Evolutionary conservation across 371 early-diverging fungal species (phyloP), one percentile per base, ranked within the genome.

Genomic region (Coemansia sp.): DNA sequence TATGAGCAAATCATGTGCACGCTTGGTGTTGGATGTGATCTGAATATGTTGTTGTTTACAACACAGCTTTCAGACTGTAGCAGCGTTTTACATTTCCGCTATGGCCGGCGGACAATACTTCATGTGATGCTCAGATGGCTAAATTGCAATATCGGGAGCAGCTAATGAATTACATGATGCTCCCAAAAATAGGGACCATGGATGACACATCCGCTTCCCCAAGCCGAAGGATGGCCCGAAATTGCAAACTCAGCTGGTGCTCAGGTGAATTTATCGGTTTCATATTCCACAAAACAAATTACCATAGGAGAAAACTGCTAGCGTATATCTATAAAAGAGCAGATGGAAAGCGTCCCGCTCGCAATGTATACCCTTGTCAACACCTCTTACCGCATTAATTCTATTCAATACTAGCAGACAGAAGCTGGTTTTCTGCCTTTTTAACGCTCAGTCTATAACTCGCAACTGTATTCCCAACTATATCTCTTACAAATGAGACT

Each of bases 201-300:
- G 47, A 50, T 61, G 34, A 50, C 34, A 29, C 31, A 31, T 48
- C 61, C 16, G 47, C 29, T 5, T 47, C 48, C 21, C 39, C 51
- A 37, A 31, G 16, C 29, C 48, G 61, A 50, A 11, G 31, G 48
- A 47, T 31, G 61, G 61, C 61, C 61, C 61, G 61, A 61, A 50
- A 61, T 50, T 61, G 61, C 61, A 50, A 26, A 21, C 50, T 61
- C 61, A 61, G 61, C 39, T 34, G 47, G 61, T n/a, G 55, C 31
- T 21, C 37, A 50, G 61, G 48, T 45, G 51, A 51, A 61, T 61
- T 27, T 27, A 31, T 13, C 37, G 56, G 34, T 11, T 34, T 18
- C 24, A 56, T 56, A 34, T 21, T 21, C 21, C 10, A 11, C 50
- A 45, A 10, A 21, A 21, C n/a, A 18, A n/a, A 50, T 50, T 21